Conservation (phyloP, 2,329 filamentous ascomycete genomes). For the Fusarium camptoceras region DNA sequence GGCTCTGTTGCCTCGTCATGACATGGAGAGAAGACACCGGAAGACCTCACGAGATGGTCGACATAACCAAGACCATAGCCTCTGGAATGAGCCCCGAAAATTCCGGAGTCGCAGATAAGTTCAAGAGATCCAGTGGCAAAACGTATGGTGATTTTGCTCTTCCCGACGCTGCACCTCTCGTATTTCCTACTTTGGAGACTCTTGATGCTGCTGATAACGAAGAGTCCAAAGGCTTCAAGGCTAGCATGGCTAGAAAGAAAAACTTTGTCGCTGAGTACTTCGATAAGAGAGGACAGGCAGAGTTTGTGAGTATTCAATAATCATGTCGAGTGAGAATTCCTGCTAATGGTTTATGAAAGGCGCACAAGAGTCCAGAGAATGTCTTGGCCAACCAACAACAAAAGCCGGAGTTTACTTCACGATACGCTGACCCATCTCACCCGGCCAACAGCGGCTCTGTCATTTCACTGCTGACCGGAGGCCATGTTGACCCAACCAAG, state of each 20-base stretch:
- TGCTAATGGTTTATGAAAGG: neutral
- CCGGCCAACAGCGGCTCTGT: slow-evolving; percentile 13
- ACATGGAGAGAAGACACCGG: slow-evolving; percentile 60
- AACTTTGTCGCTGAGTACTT: slow-evolving; percentile 10
- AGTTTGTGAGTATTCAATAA: slow-evolving; percentile 3
- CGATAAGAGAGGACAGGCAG: slow-evolving; percentile 9
- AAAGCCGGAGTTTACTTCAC: slow-evolving; percentile 6
- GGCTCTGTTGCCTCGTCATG: slow-evolving; percentile 64
- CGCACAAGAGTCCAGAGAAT: slow-evolving; percentile 7
- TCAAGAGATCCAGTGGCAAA: slow-evolving; percentile 22
- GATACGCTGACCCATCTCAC: slow-evolving; percentile 16
- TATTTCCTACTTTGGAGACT: slow-evolving; percentile 15
- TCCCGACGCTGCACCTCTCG: slow-evolving; percentile 60
- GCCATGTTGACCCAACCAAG: slow-evolving; percentile 5
- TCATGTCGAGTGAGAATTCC: fast-evolving
- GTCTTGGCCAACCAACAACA: slow-evolving; percentile 13
- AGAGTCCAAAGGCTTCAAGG: slow-evolving; percentile 11
- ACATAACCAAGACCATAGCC: slow-evolving; percentile 27
- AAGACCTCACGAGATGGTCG: slow-evolving; percentile 32
- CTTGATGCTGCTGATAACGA: slow-evolving; percentile 12
- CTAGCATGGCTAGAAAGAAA: slow-evolving; percentile 1
- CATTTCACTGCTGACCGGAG: slow-evolving; percentile 10
- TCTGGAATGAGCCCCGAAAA: neutral
- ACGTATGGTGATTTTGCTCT: slow-evolving; percentile 51
- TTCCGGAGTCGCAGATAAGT: neutral